phyloP scores from a whole-genome alignment of 1,139 yeast genomes.

The Wickerhamomyces sp. region DNA sequence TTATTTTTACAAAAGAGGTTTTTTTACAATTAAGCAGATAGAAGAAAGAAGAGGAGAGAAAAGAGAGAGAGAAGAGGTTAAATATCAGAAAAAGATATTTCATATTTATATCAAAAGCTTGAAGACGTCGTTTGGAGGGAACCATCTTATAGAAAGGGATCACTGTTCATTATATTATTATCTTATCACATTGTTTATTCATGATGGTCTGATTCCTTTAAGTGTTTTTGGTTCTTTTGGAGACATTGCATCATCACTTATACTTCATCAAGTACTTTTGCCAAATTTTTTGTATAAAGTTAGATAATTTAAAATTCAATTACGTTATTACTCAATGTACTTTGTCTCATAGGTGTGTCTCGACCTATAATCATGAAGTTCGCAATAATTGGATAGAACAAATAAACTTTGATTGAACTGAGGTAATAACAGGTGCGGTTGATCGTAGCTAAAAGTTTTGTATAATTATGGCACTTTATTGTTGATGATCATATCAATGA shows the following conservation, averaged over 20 bases:
- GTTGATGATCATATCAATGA: too few relatives aligned
- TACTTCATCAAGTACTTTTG: not conserved
- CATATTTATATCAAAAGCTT: constrained; percentile 1
- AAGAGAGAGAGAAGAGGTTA: not conserved
- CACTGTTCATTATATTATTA: not conserved
- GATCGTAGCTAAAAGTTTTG: too few relatives aligned
- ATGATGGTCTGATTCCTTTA: not conserved
- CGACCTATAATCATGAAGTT: too few relatives aligned
- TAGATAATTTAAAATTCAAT: constrained; percentile 1
- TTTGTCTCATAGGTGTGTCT: too few relatives aligned
- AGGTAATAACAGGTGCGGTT: too few relatives aligned
- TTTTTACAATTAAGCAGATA: not conserved
- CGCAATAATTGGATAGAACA: too few relatives aligned
- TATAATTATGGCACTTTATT: too few relatives aligned
- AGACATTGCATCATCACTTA: too few relatives aligned
- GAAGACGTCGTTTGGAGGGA: too few relatives aligned
- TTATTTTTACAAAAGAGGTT: not conserved
- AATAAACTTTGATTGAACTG: too few relatives aligned
- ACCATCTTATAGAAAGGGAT: not conserved
- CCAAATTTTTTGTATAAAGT: constrained; percentile 2
- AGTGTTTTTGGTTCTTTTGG: not conserved
- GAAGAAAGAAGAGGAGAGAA: not conserved
- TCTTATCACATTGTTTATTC: not conserved
- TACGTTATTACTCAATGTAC: not conserved
- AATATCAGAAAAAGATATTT: not conserved